These are phyloP conservation scores for Nicotiana tomentosiformis DNA, from an alignment of 257 asterid species.

Conservation along the genomic window DNA sequence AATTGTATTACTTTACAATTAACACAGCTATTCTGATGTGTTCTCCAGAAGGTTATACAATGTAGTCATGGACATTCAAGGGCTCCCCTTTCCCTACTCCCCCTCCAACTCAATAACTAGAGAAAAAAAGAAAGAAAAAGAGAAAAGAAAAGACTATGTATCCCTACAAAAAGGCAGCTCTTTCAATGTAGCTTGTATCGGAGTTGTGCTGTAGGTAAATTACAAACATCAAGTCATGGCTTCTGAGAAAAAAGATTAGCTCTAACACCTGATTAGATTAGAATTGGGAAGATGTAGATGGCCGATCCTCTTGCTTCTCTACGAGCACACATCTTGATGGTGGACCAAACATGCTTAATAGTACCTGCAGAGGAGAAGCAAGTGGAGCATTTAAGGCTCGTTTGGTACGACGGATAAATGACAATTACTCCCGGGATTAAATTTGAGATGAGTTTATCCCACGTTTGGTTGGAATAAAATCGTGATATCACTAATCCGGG, in stretches of 20 bases:
- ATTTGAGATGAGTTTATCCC: too few relatives aligned
- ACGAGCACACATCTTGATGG: conserved; percentile 86
- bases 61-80: background rate
- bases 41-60: conserved; percentile 3
- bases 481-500: too few relatives aligned
- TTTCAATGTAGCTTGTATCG: background rate
- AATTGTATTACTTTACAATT: conserved; percentile 12
- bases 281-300: conserved; percentile 80
- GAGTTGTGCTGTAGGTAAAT: background rate
- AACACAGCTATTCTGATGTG: conserved; percentile 5
- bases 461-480: too few relatives aligned
- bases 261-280: conserved; percentile 19
- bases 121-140: too few relatives aligned
- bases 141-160: background rate
- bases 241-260: background rate
- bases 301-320: conserved; percentile 94
- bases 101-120: background rate
- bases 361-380: conserved; percentile 45
- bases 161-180: background rate
- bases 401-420: too few relatives aligned
- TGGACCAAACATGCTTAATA: conserved; percentile 94
- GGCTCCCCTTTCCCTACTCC: background rate
- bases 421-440: too few relatives aligned
- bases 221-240: conserved; percentile 2
- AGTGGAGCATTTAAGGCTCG: background rate